Evolutionary conservation across 495 filamentous ascomycete species (phyloP), one percentile per base, ranked within the genome.

Genomic region (Penicillium lividum): DNA sequence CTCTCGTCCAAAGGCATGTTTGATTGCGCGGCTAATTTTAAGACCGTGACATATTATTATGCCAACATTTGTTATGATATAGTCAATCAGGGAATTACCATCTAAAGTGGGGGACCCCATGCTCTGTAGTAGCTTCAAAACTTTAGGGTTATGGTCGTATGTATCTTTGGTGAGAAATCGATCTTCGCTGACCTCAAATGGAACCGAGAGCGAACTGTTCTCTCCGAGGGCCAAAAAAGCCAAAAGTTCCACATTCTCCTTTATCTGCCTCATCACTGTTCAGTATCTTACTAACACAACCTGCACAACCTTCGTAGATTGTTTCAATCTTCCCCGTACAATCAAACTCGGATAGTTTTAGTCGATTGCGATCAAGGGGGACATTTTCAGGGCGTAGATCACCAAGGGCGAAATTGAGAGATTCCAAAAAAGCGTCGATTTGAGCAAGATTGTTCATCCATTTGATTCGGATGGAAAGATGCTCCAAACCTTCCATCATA

Each of bases 361-460:
- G 31, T 56, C 59, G 62, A 45, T 72, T 54, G 13, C 59, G 58
- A 59, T 70, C 67, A 59, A 72, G 47, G 13, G 68, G 47, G 11
- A 72, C 59, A 56, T 73, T 73, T 57, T 71, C 66, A 47, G 71
- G 71, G 36, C 66, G 62, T 59, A 71, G 55, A 51, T 74, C 68
- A 18, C 66, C 64, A 63, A 76, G 72, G 43, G 73, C 70, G 42
- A 76, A 67, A 31, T 65, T 62, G 31, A 75, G 72, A 3, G 70
- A 76, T 71, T 73, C 70, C 5, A 75, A 58, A 48, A 71, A 76
- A 54, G 73, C 68, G 48, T 71, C 67, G 27, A 61, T 73, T 66
- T 73, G 64, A 58, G 74, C 66, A 18, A 77, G 68, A 43, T 72
- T 66, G 22, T 75, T 74, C 68, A 77, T 75, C 73, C 72, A 73